phyloP scores from a whole-genome alignment of 345 rosid species.

The Garcia nutans region DNA sequence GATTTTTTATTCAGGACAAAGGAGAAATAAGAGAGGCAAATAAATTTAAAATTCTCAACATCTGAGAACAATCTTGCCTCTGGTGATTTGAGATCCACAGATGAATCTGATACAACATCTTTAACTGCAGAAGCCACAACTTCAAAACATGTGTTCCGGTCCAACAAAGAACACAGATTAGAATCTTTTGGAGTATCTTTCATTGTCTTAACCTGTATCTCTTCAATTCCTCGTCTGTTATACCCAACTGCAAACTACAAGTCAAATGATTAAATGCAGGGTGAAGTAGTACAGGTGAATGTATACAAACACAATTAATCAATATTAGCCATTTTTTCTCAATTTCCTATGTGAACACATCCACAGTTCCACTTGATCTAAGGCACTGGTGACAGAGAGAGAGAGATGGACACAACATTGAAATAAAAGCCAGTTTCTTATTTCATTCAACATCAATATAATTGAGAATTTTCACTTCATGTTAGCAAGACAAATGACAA shows the following conservation, averaged over 20 bases:
- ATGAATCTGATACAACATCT: constrained; percentile 69
- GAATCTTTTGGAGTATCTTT: constrained; percentile 41
- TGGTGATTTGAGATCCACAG: constrained; percentile 81
- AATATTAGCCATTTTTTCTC: background rate
- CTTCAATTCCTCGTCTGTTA: constrained; percentile 81
- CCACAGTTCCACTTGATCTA: background rate
- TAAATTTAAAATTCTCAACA: background rate
- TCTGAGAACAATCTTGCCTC: constrained; percentile 46
- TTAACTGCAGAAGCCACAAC: constrained; percentile 81
- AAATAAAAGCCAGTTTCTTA: background rate
- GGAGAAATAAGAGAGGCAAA: background rate
- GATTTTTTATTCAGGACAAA: constrained; percentile 9
- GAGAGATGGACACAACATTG: background rate
- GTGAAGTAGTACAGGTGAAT: background rate
- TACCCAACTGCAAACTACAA: constrained; percentile 87
- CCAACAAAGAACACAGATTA: constrained; percentile 49
- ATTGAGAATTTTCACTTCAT: background rate
- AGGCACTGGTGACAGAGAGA: background rate
- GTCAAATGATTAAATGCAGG: background rate
- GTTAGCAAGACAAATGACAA: background rate
- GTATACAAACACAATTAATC: background rate
- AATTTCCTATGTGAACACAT: background rate
- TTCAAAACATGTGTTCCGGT: constrained; percentile 73
- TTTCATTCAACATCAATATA: background rate
- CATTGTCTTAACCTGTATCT: constrained; percentile 41